A percentile compares a stretch with the other conserved stretches of the same genome.
Evolutionary conservation across 768 basidiomycete genomes (phyloP).

Genomic region (Daedaleopsis nitida): DNA sequence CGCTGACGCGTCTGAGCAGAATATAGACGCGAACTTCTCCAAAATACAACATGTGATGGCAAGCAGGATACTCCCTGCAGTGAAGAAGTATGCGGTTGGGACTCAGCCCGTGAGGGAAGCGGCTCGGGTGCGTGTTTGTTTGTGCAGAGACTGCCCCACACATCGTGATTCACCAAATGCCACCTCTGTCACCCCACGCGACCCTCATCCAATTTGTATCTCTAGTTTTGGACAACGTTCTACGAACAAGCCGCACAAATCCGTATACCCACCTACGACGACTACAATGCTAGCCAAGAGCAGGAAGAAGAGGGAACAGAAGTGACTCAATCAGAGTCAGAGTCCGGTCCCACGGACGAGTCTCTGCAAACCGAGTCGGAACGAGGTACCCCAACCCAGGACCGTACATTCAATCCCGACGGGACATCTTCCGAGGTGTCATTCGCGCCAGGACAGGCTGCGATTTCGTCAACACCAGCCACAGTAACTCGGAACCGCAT

Average conservation of each 20-base stretch:
- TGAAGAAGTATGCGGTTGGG: slow-evolving; percentile 86
- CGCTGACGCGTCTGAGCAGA: slow-evolving; percentile 42
- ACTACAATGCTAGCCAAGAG: slow-evolving; percentile 43
- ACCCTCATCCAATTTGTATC: neutral
- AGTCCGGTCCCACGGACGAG: slow-evolving; percentile 23
- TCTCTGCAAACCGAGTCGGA: slow-evolving; percentile 32
- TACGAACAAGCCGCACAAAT: slow-evolving; percentile 93
- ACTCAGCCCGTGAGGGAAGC: slow-evolving; percentile 90
- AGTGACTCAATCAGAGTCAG: slow-evolving; percentile 18
- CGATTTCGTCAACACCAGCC: slow-evolving; percentile 80
- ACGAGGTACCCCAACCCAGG: neutral
- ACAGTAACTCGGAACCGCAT: slow-evolving; percentile 38
- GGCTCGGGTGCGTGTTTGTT: slow-evolving; percentile 63
- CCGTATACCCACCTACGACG: slow-evolving; percentile 73
- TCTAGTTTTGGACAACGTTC: slow-evolving; percentile 94
- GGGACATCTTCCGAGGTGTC: slow-evolving; percentile 64
- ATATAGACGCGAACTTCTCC: slow-evolving; percentile 93
- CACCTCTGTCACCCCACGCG: too few species aligned
- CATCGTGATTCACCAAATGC: neutral
- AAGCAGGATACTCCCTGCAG: slow-evolving; percentile 78
- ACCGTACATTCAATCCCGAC: slow-evolving; percentile 41
- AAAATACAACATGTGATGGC: slow-evolving; percentile 85
- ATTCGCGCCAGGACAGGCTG: slow-evolving; percentile 72
- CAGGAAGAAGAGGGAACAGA: slow-evolving; percentile 17
- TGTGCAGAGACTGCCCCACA: neutral